Percentiles rank a stretch among this genome's conserved stretches.
phyloP scores from a whole-genome alignment of 176 grass and related monocot genomes.

The Hordeum marinum region DNA sequence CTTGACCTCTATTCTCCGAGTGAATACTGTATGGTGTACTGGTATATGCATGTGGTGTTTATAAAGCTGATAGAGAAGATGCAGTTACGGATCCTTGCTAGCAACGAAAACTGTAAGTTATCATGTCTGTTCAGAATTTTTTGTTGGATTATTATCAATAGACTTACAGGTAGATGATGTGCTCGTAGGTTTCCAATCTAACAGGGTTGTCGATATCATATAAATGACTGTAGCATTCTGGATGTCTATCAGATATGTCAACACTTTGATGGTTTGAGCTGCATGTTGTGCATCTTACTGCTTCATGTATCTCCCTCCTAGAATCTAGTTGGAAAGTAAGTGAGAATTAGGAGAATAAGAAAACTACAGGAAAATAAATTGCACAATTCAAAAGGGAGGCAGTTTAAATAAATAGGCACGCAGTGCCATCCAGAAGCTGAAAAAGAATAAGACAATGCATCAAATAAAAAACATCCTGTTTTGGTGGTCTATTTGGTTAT shows the following conservation, averaged over 20 bases:
- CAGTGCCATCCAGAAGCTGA: background rate
- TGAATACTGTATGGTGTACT: constrained; percentile 98
- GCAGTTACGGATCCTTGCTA: constrained; percentile 63
- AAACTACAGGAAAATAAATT: background rate
- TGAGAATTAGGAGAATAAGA: background rate
- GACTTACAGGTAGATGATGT: background rate
- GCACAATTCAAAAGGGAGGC: background rate
- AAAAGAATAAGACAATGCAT: background rate
- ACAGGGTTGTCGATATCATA: background rate
- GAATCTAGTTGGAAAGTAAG: background rate
- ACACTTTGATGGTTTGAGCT: background rate
- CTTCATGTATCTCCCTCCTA: background rate
- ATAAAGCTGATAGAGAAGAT: constrained; percentile 81
- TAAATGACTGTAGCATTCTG: background rate
- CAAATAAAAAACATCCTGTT: background rate
- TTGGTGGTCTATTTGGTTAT: background rate
- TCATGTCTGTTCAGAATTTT: constrained; percentile 1
- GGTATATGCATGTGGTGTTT: constrained; percentile 87
- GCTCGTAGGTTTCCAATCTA: background rate
- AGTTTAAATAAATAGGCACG: background rate
- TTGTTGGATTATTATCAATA: constrained; percentile 2
- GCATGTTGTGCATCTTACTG: background rate
- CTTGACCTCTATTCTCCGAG: constrained; percentile 79
- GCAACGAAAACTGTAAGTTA: constrained; percentile 73
- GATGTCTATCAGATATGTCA: background rate